phyloP scores from a whole-genome alignment of 108 stramenopile genomes.

The Conticribra guillardii region DNA sequence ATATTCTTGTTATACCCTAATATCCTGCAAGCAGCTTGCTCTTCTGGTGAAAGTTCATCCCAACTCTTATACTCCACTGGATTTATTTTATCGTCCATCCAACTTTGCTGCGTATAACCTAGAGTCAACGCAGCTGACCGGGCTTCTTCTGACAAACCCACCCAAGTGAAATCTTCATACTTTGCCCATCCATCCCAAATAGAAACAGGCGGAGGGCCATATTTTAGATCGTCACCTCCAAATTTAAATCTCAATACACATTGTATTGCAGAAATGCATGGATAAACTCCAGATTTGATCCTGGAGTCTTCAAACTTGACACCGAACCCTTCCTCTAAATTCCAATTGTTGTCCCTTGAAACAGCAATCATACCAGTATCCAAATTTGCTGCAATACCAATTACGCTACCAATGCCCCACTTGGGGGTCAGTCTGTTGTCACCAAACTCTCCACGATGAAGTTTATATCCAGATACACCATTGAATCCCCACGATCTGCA shows the following conservation, averaged over 20 bases:
- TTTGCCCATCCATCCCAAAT: slow-evolving; percentile 26
- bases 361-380: slow-evolving; percentile 33
- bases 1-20: slow-evolving; percentile 52
- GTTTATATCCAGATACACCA: slow-evolving; percentile 7
- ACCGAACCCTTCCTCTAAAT: slow-evolving; percentile 6
- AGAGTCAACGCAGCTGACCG: slow-evolving; percentile 10
- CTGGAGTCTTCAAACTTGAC: slow-evolving; percentile 20
- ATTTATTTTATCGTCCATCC: slow-evolving; percentile 1
- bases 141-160: slow-evolving; percentile 6
- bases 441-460: neutral
- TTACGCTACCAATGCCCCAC: slow-evolving; percentile 8
- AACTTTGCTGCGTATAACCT: slow-evolving; percentile 10
- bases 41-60: slow-evolving; percentile 41
- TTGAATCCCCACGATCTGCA: slow-evolving; percentile 23
- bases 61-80: slow-evolving; percentile 42
- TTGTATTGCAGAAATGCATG: neutral
- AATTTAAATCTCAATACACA: neutral
- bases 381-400: slow-evolving; percentile 26
- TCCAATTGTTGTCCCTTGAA: slow-evolving; percentile 13
- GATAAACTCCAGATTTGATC: slow-evolving; percentile 25
- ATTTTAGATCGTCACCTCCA: neutral
- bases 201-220: slow-evolving; percentile 14
- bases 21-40: slow-evolving; percentile 48
- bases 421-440: neutral
- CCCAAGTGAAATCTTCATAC: slow-evolving; percentile 17